Conservation (phyloP, 345 rosid species). For the Turnera subulata region DNA sequence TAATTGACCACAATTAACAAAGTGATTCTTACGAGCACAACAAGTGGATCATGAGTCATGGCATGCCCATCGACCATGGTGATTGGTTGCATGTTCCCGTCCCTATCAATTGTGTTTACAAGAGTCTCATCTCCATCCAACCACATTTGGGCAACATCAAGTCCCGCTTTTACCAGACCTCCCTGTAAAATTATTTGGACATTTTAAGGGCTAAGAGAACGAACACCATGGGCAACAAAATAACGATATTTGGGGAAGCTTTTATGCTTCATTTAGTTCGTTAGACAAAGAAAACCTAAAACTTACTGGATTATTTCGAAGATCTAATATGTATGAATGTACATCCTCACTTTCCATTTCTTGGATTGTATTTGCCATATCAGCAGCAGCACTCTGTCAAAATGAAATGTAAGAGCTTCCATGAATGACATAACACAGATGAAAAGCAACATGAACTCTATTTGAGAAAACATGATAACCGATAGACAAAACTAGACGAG, state of each 20-base stretch:
- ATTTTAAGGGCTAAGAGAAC: constrained; percentile 1
- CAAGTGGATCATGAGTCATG: constrained; percentile 81
- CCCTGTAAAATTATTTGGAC: constrained; percentile 42
- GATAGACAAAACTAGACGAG: neutral
- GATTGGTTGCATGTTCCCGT: constrained; percentile 67
- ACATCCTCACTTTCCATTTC: constrained; percentile 80
- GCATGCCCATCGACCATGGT: constrained; percentile 78
- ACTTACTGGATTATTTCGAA: constrained; percentile 77
- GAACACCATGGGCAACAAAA: too few species aligned
- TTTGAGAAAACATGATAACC: neutral
- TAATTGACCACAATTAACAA: neutral
- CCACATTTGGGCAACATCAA: constrained; percentile 90
- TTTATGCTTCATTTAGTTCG: neutral
- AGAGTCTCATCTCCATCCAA: constrained; percentile 87
- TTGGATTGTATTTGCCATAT: constrained; percentile 55
- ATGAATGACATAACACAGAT: neutral
- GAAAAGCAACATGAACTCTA: neutral
- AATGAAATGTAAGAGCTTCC: neutral
- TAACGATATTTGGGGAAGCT: too few species aligned
- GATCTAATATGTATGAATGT: constrained; percentile 74
- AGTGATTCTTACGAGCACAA: constrained; percentile 65
- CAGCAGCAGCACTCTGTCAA: constrained; percentile 75
- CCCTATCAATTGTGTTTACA: constrained; percentile 79
- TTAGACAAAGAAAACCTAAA: constrained; percentile 1
- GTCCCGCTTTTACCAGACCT: constrained; percentile 85